A percentile compares a stretch with the other conserved stretches of the same genome.
These are phyloP conservation scores for Crepidotus variabilis DNA, from an alignment of 768 basidiomycete genomes.

Conservation along the genomic window DNA sequence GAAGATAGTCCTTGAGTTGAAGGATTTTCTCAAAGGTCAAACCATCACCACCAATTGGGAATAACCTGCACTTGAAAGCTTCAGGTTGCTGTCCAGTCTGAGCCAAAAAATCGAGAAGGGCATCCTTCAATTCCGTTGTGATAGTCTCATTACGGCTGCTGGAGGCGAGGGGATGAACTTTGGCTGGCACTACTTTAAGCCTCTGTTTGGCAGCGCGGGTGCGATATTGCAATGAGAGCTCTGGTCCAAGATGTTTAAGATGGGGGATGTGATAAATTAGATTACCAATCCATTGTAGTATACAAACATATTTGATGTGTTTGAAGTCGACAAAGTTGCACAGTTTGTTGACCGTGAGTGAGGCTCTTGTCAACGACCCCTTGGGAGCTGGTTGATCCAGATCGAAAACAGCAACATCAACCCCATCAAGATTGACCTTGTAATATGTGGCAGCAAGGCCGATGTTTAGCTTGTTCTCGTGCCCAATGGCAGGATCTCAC, in stretches of 20 bases:
- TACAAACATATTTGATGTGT: slow-evolving; percentile 21
- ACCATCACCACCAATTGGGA: slow-evolving; percentile 31
- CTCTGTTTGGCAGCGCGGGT: slow-evolving; percentile 13
- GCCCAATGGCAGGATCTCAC: slow-evolving; percentile 24
- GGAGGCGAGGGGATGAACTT: slow-evolving; percentile 24
- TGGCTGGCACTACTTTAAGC: slow-evolving; percentile 7
- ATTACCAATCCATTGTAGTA: slow-evolving; percentile 24
- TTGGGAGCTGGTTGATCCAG: slow-evolving; percentile 8
- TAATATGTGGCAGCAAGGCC: slow-evolving; percentile 22
- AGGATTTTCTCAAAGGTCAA: slow-evolving; percentile 29
- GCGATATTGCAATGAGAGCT: slow-evolving; percentile 18
- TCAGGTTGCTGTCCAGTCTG: slow-evolving; percentile 26
- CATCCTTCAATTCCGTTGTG: slow-evolving; percentile 27
- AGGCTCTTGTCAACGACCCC: slow-evolving; percentile 6
- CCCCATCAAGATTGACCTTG: slow-evolving; percentile 11
- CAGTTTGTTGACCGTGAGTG: slow-evolving; percentile 19
- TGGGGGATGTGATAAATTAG: slow-evolving; percentile 23
- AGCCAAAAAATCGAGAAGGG: slow-evolving; percentile 26
- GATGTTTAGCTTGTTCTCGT: slow-evolving; percentile 19
- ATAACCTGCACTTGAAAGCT: slow-evolving; percentile 15
- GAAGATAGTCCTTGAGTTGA: slow-evolving; percentile 20
- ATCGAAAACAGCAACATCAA: slow-evolving; percentile 16
- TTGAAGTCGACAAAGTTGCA: slow-evolving; percentile 18
- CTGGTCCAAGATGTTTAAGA: slow-evolving; percentile 11
- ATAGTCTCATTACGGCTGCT: slow-evolving; percentile 24